These are phyloP conservation scores for Mycena rebaudengoi DNA, from an alignment of 768 basidiomycete genomes.

Conservation along the genomic window DNA sequence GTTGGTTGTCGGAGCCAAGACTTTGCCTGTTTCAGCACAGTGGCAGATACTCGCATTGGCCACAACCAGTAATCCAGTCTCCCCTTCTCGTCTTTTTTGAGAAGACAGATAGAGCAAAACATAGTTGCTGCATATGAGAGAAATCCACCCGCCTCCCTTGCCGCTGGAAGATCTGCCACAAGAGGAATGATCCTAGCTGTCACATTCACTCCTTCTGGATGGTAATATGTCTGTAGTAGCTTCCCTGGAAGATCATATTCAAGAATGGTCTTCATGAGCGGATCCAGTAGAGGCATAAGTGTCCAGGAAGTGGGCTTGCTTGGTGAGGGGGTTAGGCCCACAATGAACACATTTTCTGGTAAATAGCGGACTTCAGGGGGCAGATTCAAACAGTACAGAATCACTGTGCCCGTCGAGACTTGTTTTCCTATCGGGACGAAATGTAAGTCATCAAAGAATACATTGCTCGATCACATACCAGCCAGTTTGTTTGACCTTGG, in stretches of 20 bases:
- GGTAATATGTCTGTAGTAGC: conserved; percentile 9
- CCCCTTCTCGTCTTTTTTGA: conserved; percentile 5
- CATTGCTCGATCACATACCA: conserved; percentile 21
- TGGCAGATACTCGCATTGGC: conserved; percentile 7
- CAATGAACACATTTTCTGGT: conserved; percentile 36
- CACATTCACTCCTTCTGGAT: conserved; percentile 26
- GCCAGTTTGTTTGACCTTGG: conserved; percentile 30
- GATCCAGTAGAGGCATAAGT: conserved; percentile 16
- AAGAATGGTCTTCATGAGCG: conserved; percentile 11
- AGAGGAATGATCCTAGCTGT: conserved; percentile 24
- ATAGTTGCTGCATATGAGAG: conserved; percentile 8
- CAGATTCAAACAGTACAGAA: conserved; percentile 37
- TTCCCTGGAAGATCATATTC: conserved; percentile 17
- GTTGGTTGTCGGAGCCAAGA: conserved; percentile 24
- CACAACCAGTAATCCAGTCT: conserved; percentile 24
- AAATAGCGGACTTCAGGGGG: conserved; percentile 32
- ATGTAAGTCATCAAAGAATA: not conserved
- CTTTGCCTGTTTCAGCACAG: conserved; percentile 18
- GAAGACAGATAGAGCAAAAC: conserved; percentile 32
- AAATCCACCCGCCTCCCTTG: conserved; percentile 28
- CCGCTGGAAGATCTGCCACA: conserved; percentile 26
- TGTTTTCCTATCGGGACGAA: not conserved
- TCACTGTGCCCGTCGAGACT: conserved; percentile 24
- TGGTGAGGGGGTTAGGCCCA: conserved; percentile 37
- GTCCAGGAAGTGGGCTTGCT: conserved; percentile 27